Evolutionary conservation across 2,329 filamentous ascomycete species (phyloP).

Genomic region (Pleoardoris graminearum): DNA sequence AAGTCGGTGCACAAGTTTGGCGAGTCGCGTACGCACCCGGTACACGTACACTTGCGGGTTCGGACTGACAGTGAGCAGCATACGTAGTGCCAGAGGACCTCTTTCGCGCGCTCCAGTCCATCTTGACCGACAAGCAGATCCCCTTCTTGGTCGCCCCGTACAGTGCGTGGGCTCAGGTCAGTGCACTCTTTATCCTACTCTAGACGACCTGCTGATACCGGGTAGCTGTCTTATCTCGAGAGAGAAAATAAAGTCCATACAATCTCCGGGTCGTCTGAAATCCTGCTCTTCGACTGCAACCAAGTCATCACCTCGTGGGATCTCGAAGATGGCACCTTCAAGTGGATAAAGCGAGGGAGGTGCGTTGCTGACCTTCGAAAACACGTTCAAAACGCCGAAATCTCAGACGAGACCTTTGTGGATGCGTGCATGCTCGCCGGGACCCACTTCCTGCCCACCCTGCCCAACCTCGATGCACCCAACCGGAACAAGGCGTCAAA

Average conservation of each 20-base stretch:
- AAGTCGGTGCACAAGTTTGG: constrained; percentile 87
- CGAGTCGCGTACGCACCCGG: constrained; percentile 64
- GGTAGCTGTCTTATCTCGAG: constrained; percentile 76
- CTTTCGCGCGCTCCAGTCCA: constrained; percentile 74
- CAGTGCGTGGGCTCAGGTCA: constrained; percentile 82
- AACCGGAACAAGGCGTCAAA: constrained; percentile 59
- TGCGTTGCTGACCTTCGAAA: constrained; percentile 68
- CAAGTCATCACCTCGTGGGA: constrained; percentile 71
- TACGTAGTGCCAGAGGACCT: constrained; percentile 68
- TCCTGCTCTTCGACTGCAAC: constrained; percentile 82
- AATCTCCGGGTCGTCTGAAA: constrained; percentile 81
- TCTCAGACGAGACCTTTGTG: constrained; percentile 73
- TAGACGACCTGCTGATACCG: constrained; percentile 26
- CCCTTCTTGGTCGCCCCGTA: constrained; percentile 84
- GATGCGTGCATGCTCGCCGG: constrained; percentile 84
- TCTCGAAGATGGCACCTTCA: constrained; percentile 69
- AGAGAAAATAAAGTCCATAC: constrained; percentile 66
- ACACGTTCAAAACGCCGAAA: constrained; percentile 46
- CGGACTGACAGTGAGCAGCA: constrained; percentile 53
- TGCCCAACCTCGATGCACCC: constrained; percentile 72
- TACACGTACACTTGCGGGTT: not conserved
- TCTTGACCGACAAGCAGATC: constrained; percentile 69
- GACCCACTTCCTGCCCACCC: constrained; percentile 75
- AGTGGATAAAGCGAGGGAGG: constrained; percentile 65
- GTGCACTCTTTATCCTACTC: constrained; percentile 16